Percentiles rank a stretch among this genome's conserved stretches.
These are phyloP conservation scores for Diaporthe sp. DNA, from an alignment of 2,329 filamentous ascomycete species.

Conservation along the genomic window DNA sequence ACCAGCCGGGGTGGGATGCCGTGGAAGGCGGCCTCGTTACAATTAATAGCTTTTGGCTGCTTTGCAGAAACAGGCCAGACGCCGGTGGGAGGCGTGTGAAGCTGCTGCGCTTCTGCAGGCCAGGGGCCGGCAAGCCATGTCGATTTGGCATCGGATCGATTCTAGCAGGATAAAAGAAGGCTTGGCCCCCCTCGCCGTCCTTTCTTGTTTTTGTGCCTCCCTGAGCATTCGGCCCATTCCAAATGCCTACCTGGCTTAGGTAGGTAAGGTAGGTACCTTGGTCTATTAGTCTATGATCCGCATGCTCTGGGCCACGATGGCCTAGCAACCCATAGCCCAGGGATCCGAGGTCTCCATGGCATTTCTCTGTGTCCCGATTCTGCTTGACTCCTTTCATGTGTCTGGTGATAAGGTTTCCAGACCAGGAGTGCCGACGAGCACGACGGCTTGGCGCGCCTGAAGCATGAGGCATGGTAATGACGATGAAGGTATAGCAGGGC, in stretches of 20 bases:
- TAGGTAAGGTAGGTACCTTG: not conserved
- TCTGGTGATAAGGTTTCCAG: slow-evolving; percentile 7
- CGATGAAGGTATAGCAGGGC: slow-evolving; percentile 11
- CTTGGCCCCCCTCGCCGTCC: not conserved
- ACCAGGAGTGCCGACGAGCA: slow-evolving; percentile 12
- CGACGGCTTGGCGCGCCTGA: slow-evolving; percentile 30
- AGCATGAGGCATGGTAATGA: slow-evolving; percentile 20
- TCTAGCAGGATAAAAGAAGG: slow-evolving; percentile 33
- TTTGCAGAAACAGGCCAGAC: slow-evolving; percentile 8
- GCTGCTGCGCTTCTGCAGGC: not conserved
- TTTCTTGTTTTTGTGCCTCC: slow-evolving; percentile 5
- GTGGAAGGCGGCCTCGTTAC: slow-evolving; percentile 22
- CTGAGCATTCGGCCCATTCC: slow-evolving; percentile 22
- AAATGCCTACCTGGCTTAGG: slow-evolving; percentile 5
- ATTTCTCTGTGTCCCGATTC: not conserved
- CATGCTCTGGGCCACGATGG: slow-evolving; percentile 1
- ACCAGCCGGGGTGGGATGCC: slow-evolving; percentile 1
- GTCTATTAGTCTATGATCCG: slow-evolving; percentile 32
- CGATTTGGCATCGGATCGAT: slow-evolving; percentile 23
- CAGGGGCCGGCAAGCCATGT: slow-evolving; percentile 22
- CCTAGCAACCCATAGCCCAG: slow-evolving; percentile 10
- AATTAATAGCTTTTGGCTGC: not conserved
- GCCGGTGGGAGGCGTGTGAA: slow-evolving; percentile 22
- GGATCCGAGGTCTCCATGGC: slow-evolving; percentile 10
- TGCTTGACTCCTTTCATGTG: not conserved